phyloP scores from a whole-genome alignment of 305 asterid genomes.

The Fraxinus greggii region DNA sequence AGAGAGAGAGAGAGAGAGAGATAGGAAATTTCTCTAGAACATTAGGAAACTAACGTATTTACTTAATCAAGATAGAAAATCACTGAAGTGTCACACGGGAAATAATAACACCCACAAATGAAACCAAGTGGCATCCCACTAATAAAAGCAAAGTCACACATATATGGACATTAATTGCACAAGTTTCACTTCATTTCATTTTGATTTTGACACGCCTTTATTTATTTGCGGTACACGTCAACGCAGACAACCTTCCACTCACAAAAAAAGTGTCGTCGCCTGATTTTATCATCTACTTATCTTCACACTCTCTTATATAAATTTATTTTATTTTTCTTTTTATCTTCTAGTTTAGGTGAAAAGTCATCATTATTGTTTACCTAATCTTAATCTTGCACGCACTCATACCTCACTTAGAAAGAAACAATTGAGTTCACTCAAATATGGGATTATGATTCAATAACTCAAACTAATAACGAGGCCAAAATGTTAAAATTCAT shows the following conservation, averaged over 20 bases:
- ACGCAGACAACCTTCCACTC: not conserved
- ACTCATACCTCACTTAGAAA: not conserved
- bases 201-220: not conserved
- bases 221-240: not conserved
- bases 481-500: no score
- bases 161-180: not conserved
- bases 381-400: not conserved
- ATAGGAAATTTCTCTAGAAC: not conserved
- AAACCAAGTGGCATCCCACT: not conserved
- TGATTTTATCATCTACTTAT: not conserved
- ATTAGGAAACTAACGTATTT: not conserved
- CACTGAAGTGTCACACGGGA: not conserved
- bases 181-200: not conserved
- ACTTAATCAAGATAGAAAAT: not conserved
- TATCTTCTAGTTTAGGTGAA: not conserved
- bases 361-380: not conserved
- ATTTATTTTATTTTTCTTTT: not conserved
- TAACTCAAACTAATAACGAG: no score
- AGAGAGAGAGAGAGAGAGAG: not conserved
- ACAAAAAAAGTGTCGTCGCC: not conserved
- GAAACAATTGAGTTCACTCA: not conserved
- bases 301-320: not conserved
- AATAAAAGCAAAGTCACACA: slow-evolving; percentile 5
- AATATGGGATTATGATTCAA: not conserved
- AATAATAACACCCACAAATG: not conserved